A percentile compares a stretch with the other conserved stretches of the same genome.
Evolutionary conservation across 1,284 basidiomycete genomes (phyloP).

Genomic region (Ustilago bromivora): DNA sequence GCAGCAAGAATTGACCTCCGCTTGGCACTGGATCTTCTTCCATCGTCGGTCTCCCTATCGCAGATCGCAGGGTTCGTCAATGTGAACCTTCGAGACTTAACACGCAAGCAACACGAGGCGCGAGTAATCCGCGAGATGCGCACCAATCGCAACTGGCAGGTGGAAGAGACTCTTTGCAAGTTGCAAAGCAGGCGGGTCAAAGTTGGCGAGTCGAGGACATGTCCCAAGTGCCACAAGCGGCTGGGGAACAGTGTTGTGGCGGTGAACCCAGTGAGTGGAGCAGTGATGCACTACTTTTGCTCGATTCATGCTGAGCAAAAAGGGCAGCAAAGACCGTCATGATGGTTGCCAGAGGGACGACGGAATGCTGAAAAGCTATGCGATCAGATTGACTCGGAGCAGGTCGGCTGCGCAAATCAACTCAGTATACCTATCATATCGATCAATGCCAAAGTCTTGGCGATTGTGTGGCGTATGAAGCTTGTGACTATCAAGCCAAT

Average conservation of each 20-base stretch:
- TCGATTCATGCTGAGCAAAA: slow-evolving; percentile 40
- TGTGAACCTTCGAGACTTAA: slow-evolving; percentile 45
- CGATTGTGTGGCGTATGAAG: background rate
- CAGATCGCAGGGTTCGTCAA: slow-evolving; percentile 79
- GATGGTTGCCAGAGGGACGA: background rate
- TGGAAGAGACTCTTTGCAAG: slow-evolving; percentile 79
- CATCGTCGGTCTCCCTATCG: slow-evolving; percentile 83
- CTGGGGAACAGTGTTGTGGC: slow-evolving; percentile 94
- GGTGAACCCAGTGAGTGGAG: slow-evolving; percentile 73
- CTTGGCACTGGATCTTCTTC: slow-evolving; percentile 84
- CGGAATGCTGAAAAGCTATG: too few species aligned
- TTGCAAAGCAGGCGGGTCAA: slow-evolving; percentile 86
- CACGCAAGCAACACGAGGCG: slow-evolving; percentile 38
- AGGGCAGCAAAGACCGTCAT: slow-evolving; percentile 24
- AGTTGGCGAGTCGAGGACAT: slow-evolving; percentile 86
- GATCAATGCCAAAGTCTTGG: background rate
- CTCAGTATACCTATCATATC: background rate
- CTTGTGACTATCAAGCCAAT: background rate
- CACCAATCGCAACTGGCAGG: slow-evolving; percentile 79
- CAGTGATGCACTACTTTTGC: slow-evolving; percentile 67
- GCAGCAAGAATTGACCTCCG: slow-evolving; percentile 82
- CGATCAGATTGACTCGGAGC: too few species aligned
- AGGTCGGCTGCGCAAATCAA: background rate
- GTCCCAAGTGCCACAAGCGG: slow-evolving; percentile 94
- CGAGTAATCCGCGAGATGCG: slow-evolving; percentile 76